Conservation (phyloP, 2,329 filamentous ascomycete genomes). For the Aciculosporium take region DNA sequence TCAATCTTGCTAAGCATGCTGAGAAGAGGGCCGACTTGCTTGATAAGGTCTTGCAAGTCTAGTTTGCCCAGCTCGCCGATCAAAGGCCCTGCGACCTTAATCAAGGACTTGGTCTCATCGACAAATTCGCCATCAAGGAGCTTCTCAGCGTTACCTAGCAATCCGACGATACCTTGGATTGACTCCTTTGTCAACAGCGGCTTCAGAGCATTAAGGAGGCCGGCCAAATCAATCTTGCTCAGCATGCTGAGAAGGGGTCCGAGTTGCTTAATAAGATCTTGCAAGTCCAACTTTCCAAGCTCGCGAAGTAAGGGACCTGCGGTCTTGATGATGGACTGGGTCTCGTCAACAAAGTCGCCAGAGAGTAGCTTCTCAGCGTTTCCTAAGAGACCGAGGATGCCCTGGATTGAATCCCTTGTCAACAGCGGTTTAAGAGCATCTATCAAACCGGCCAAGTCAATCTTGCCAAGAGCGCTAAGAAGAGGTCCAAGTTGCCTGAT, state of each 20-base stretch:
- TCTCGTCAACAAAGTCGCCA: constrained; percentile 18
- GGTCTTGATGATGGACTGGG: constrained; percentile 19
- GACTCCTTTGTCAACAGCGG: constrained; percentile 16
- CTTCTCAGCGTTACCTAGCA: constrained; percentile 17
- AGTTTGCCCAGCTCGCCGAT: constrained; percentile 11
- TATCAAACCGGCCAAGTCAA: constrained; percentile 19
- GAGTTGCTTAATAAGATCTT: constrained; percentile 13
- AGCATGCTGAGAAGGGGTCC: constrained; percentile 18
- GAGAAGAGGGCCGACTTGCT: constrained; percentile 17
- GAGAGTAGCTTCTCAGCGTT: constrained; percentile 19
- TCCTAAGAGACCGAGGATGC: constrained; percentile 19
- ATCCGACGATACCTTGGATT: constrained; percentile 17
- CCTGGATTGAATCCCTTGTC: constrained; percentile 14
- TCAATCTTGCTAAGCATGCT: constrained; percentile 19
- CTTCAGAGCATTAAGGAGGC: constrained; percentile 13
- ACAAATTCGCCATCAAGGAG: constrained; percentile 16
- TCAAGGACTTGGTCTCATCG: constrained; percentile 15
- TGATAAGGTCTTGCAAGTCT: constrained; percentile 14
- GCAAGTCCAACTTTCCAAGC: constrained; percentile 12
- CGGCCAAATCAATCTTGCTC: constrained; percentile 18
- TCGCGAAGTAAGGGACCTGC: constrained; percentile 16
- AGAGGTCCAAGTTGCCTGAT: constrained; percentile 17
- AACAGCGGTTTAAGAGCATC: constrained; percentile 14
- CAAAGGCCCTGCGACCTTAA: constrained; percentile 15
- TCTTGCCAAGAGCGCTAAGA: constrained; percentile 16